phyloP scores from a whole-genome alignment of 2,329 filamentous ascomycete species.

The Immersiporthe knoxdaviesiana region DNA sequence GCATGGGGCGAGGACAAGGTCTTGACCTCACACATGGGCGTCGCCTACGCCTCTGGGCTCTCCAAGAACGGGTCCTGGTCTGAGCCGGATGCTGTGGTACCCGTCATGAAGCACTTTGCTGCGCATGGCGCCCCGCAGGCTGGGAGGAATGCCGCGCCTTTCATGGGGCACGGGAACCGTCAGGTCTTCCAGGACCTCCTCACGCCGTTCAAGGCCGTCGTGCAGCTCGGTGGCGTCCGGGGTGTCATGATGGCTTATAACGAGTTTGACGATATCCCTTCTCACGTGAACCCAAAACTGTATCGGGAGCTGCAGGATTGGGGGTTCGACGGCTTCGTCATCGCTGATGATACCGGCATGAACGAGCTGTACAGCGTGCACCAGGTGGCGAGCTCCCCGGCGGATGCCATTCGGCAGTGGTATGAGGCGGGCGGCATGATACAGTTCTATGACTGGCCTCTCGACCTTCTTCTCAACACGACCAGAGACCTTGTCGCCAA shows the following conservation, averaged over 20 bases:
- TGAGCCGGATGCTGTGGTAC: slow-evolving; percentile 46
- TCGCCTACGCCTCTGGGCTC: slow-evolving; percentile 47
- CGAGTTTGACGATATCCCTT: slow-evolving; percentile 46
- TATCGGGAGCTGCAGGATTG: slow-evolving; percentile 44
- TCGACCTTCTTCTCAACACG: slow-evolving; percentile 43
- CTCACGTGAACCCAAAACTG: slow-evolving; percentile 44
- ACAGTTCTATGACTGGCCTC: slow-evolving; percentile 49
- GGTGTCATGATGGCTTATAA: slow-evolving; percentile 51
- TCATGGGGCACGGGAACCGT: slow-evolving; percentile 47
- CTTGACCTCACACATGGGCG: slow-evolving; percentile 48
- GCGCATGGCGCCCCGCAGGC: slow-evolving; percentile 48
- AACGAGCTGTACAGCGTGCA: slow-evolving; percentile 41
- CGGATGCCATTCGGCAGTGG: slow-evolving; percentile 47
- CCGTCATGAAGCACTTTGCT: slow-evolving; percentile 51
- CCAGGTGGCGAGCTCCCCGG: slow-evolving; percentile 42
- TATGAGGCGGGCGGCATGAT: slow-evolving; percentile 50
- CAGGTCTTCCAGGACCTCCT: slow-evolving; percentile 48
- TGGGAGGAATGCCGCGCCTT: slow-evolving; percentile 48
- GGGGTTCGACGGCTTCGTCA: slow-evolving; percentile 47
- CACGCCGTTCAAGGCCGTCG: slow-evolving; percentile 47
- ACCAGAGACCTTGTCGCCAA: slow-evolving; percentile 42
- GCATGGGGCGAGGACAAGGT: slow-evolving; percentile 52
- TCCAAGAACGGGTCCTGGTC: slow-evolving; percentile 49
- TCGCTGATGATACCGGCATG: slow-evolving; percentile 47
- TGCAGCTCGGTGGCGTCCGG: slow-evolving; percentile 46